Conservation (phyloP, 2,329 filamentous ascomycete genomes). For the Calonectria hawksworthii region DNA sequence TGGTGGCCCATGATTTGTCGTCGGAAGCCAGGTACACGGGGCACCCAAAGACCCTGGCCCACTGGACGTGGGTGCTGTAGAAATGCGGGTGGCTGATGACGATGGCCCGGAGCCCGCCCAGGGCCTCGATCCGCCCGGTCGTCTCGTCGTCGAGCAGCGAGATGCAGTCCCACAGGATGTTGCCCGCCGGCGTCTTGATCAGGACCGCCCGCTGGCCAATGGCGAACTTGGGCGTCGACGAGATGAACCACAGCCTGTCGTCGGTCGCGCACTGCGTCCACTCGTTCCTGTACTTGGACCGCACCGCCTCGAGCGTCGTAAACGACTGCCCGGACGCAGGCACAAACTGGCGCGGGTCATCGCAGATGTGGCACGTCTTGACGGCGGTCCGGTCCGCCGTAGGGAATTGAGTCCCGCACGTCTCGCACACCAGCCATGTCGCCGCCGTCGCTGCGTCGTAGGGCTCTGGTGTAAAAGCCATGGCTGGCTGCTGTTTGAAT, state of each 20-base stretch:
- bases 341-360: constrained; percentile 80
- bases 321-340: constrained; percentile 71
- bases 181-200: constrained; percentile 74
- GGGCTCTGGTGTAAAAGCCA: constrained; percentile 37
- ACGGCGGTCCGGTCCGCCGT: constrained; percentile 60
- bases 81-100: constrained; percentile 87
- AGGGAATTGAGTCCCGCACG: constrained; percentile 78
- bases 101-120: constrained; percentile 79
- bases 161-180: constrained; percentile 86
- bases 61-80: constrained; percentile 82
- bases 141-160: constrained; percentile 78
- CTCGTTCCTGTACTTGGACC: constrained; percentile 64
- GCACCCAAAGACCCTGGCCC: constrained; percentile 78
- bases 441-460: constrained; percentile 39
- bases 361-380: constrained; percentile 77
- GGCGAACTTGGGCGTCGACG: constrained; percentile 71
- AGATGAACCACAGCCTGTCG: constrained; percentile 60
- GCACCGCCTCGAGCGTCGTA: constrained; percentile 68
- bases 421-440: constrained; percentile 69
- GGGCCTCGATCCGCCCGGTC: constrained; percentile 65
- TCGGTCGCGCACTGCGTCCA: constrained; percentile 64
- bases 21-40: constrained; percentile 77
- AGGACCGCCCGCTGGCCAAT: constrained; percentile 84
- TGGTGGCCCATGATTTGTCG: constrained; percentile 75
- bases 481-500: constrained; percentile 23